Evolutionary conservation across 805 yeast species (phyloP).

Genomic region (Hanseniaspora vineae): DNA sequence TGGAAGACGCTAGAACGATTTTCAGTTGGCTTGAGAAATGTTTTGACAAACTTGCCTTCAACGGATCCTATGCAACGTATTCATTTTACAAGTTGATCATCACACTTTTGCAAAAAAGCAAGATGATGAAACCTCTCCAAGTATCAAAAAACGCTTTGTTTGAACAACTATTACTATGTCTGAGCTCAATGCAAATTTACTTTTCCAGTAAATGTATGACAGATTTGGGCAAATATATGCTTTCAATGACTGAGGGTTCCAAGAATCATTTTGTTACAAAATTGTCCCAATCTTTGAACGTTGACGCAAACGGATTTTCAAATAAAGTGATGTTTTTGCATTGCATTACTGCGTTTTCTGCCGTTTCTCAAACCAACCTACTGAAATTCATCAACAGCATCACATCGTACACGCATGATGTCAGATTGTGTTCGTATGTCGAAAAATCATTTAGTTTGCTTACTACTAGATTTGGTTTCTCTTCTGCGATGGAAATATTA

Average conservation of each 20-base stretch:
- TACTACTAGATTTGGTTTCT: not conserved
- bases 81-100: conserved; percentile 25
- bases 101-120: conserved; percentile 16
- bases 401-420: conserved; percentile 3
- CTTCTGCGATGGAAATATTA: not conserved
- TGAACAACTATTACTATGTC: conserved; percentile 11
- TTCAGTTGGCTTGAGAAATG: conserved; percentile 32
- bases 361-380: conserved; percentile 12
- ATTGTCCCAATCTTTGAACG: conserved; percentile 12
- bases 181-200: conserved; percentile 8
- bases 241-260: conserved; percentile 14
- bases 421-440: conserved; percentile 14
- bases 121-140: conserved; percentile 11
- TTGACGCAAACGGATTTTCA: conserved; percentile 4
- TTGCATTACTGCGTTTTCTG: conserved; percentile 15
- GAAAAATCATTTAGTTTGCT: not conserved
- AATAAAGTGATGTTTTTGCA: not conserved
- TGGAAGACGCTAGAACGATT: conserved; percentile 36
- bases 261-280: conserved; percentile 18
- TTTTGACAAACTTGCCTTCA: conserved; percentile 28
- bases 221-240: conserved; percentile 11
- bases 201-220: conserved; percentile 3
- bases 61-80: conserved; percentile 24
- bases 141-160: conserved; percentile 20
- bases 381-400: conserved; percentile 10